These are phyloP conservation scores for Babjeviella inositovora DNA, from an alignment of 805 yeast species.

Conservation along the genomic window DNA sequence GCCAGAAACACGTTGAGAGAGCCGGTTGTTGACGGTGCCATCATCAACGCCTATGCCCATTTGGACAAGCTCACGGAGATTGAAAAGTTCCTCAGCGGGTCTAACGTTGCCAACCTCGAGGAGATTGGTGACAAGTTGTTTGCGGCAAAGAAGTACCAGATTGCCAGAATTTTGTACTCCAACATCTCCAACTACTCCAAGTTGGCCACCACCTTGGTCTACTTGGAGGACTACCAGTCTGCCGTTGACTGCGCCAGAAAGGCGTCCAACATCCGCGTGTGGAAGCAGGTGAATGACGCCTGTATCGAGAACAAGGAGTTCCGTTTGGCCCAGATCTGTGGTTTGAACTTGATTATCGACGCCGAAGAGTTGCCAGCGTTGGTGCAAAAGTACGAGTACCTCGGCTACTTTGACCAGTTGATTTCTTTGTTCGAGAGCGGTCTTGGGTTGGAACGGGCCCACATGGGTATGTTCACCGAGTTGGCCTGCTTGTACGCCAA, in stretches of 20 bases:
- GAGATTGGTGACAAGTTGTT: slow-evolving; percentile 83
- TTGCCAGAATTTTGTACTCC: slow-evolving; percentile 79
- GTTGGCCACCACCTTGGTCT: slow-evolving; percentile 91
- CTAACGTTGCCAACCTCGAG: slow-evolving; percentile 90
- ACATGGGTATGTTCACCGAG: slow-evolving; percentile 99
- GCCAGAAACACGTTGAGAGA: slow-evolving; percentile 87
- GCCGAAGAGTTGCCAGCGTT: slow-evolving; percentile 93
- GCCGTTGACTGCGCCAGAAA: slow-evolving; percentile 99
- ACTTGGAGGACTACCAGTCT: slow-evolving; percentile 80
- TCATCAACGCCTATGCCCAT: slow-evolving; percentile 76
- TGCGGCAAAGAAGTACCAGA: slow-evolving; percentile 70
- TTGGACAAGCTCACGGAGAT: slow-evolving; percentile 64
- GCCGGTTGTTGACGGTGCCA: slow-evolving; percentile 84
- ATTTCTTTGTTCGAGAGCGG: slow-evolving; percentile 92
- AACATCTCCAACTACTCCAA: slow-evolving; percentile 89
- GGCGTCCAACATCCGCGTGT: slow-evolving; percentile 83
- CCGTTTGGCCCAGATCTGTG: slow-evolving; percentile 96
- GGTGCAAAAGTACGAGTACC: slow-evolving; percentile 72
- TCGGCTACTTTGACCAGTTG: slow-evolving; percentile 85
- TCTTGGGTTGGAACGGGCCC: slow-evolving; percentile 93
- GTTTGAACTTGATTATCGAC: slow-evolving; percentile 89
- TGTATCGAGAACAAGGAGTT: slow-evolving; percentile 92
- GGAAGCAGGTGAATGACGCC: slow-evolving; percentile 96
- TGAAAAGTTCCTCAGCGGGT: slow-evolving; percentile 66
- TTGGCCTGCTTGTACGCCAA: slow-evolving; percentile 82